Conservation (phyloP, 73 alveolate species). For the Symbiodinium natans region DNA sequence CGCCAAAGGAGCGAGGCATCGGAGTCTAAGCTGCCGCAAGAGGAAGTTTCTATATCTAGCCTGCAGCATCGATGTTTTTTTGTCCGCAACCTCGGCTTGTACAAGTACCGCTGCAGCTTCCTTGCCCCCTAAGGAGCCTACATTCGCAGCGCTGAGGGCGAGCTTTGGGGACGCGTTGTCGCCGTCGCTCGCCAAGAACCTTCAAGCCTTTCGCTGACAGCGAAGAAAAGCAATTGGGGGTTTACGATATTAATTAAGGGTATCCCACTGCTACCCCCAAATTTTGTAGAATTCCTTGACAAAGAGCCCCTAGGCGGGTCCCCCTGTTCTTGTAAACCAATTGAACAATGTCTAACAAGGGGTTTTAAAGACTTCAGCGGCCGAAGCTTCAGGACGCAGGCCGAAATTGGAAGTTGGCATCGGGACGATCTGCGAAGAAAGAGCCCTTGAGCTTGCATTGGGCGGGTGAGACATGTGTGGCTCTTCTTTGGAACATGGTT, state of each 20-base stretch:
- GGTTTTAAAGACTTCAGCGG: too few species aligned
- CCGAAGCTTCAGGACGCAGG: slow-evolving; percentile 45
- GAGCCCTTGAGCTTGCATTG: slow-evolving; percentile 36
- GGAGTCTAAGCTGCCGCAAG: not conserved
- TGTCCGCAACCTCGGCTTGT: too few species aligned
- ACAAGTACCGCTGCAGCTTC: not conserved
- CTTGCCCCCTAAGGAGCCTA: slow-evolving; percentile 56
- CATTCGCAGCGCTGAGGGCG: slow-evolving; percentile 77
- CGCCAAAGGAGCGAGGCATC: not conserved
- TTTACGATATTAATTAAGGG: too few species aligned
- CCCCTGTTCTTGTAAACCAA: too few species aligned
- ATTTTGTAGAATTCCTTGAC: not conserved
- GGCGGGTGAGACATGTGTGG: too few species aligned
- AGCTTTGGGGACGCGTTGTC: slow-evolving; percentile 89
- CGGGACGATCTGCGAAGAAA: slow-evolving; percentile 66
- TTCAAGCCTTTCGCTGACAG: too few species aligned
- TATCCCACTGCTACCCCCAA: not conserved
- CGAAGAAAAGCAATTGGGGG: too few species aligned
- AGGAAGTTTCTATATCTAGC: not conserved
- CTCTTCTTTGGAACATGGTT: too few species aligned
- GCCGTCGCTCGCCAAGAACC: not conserved
- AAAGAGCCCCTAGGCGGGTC: too few species aligned
- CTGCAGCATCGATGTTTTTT: not conserved
- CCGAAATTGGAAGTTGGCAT: slow-evolving; percentile 49
- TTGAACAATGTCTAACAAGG: too few species aligned